A percentile compares a stretch with the other conserved stretches of the same genome.
phyloP scores from a whole-genome alignment of 2,329 filamentous ascomycete species.

The Clonostachys byssicola region DNA sequence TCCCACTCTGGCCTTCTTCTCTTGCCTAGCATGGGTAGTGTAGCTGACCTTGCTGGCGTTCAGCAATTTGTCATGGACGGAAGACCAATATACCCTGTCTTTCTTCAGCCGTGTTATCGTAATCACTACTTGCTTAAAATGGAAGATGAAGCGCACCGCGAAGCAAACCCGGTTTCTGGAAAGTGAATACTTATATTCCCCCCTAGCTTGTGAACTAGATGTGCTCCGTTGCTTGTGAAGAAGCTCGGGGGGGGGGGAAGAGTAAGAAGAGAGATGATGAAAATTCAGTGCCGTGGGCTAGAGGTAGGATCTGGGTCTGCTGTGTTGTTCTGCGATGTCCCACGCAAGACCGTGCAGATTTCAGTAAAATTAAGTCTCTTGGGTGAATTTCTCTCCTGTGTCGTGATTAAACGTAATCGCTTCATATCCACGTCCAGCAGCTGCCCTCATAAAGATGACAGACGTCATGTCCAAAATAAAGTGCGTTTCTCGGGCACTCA shows the following conservation, averaged over 20 bases:
- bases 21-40: constrained; percentile 56
- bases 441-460: too few species aligned
- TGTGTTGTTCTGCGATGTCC: too few species aligned
- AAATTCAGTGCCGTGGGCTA: constrained; percentile 54
- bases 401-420: too few species aligned
- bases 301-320: too few species aligned
- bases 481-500: too few species aligned
- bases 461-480: too few species aligned
- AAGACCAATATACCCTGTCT: constrained; percentile 45
- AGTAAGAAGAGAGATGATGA: constrained; percentile 42
- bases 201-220: constrained; percentile 36
- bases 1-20: constrained; percentile 43
- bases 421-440: too few species aligned
- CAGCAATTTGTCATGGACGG: constrained; percentile 38
- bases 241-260: constrained; percentile 38
- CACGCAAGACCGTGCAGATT: too few species aligned
- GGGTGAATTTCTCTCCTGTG: too few species aligned
- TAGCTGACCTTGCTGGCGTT: constrained; percentile 33
- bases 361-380: too few species aligned
- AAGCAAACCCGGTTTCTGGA: constrained; percentile 51
- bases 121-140: constrained; percentile 48
- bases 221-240: constrained; percentile 47
- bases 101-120: constrained; percentile 56
- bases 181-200: constrained; percentile 40
- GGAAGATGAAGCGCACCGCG: constrained; percentile 38